Conservation (phyloP, 1,284 basidiomycete genomes). For the Thelephora terrestris region DNA sequence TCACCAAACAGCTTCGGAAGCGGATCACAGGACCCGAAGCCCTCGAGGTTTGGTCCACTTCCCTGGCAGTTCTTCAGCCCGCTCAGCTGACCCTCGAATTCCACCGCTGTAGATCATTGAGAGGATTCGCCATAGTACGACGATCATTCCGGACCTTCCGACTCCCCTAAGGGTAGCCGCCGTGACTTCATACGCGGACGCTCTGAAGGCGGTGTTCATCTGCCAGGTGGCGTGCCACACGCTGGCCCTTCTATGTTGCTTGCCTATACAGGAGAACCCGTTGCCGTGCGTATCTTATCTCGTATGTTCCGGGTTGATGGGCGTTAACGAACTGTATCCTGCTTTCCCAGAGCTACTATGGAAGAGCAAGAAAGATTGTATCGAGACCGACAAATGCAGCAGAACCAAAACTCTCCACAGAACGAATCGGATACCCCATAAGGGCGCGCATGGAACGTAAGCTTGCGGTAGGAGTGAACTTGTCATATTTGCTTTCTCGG, state of each 20-base stretch:
- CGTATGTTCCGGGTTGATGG: too few relatives aligned
- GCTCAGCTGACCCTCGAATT: conserved; percentile 6
- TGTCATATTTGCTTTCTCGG: too few relatives aligned
- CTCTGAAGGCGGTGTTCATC: conserved; percentile 81
- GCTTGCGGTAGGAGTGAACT: too few relatives aligned
- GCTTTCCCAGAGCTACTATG: conserved; percentile 39
- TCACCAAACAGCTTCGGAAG: conserved; percentile 55
- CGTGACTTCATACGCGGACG: conserved; percentile 73
- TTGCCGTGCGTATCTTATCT: conserved; percentile 45
- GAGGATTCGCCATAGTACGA: conserved; percentile 71
- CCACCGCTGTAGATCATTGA: conserved; percentile 48
- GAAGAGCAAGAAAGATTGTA: conserved; percentile 51
- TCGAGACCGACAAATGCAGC: conserved; percentile 25
- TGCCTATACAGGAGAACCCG: conserved; percentile 68
- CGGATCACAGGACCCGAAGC: conserved; percentile 70
- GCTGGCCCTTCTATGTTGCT: conserved; percentile 49
- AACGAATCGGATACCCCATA: too few relatives aligned
- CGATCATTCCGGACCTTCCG: conserved; percentile 66
- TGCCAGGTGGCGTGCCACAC: conserved; percentile 58
- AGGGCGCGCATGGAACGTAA: too few relatives aligned
- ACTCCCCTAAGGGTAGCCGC: conserved; percentile 57
- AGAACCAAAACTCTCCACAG: too few relatives aligned
- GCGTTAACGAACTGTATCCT: conserved; percentile 6
- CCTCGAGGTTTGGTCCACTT: conserved; percentile 39
- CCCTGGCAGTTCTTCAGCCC: conserved; percentile 14